These are phyloP conservation scores for Tricholoma bakamatsutake DNA, from an alignment of 768 basidiomycete genomes.

Conservation along the genomic window DNA sequence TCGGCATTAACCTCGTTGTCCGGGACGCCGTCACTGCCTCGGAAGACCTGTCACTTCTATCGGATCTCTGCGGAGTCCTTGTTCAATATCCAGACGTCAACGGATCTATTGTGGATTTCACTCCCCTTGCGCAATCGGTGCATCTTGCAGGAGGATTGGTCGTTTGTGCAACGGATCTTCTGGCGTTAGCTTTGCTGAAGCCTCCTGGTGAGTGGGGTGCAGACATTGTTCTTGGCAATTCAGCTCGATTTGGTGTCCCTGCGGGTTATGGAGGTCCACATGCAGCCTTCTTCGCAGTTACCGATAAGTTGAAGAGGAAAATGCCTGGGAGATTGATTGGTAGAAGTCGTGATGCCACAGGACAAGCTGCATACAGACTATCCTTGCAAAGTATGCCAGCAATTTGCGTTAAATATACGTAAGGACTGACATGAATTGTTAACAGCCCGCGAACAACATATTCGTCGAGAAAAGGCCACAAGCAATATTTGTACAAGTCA, in stretches of 20 bases:
- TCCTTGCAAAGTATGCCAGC: slow-evolving; percentile 84
- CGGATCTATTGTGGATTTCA: slow-evolving; percentile 75
- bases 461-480: slow-evolving; percentile 96
- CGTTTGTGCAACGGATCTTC: slow-evolving; percentile 84
- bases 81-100: slow-evolving; percentile 94
- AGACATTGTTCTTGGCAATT: slow-evolving; percentile 92
- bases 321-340: slow-evolving; percentile 99
- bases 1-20: slow-evolving; percentile 78
- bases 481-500: slow-evolving; percentile 98
- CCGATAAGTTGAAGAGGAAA: slow-evolving; percentile 88
- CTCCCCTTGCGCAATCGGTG: slow-evolving; percentile 53
- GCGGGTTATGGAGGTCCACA: slow-evolving; percentile 97
- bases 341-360: slow-evolving; percentile 76
- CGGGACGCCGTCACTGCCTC: slow-evolving; percentile 51
- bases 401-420: neutral
- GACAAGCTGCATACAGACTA: slow-evolving; percentile 84
- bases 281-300: slow-evolving; percentile 95
- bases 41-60: slow-evolving; percentile 44
- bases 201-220: slow-evolving; percentile 99
- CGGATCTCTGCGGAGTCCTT: slow-evolving; percentile 78
- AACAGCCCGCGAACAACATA: slow-evolving; percentile 91
- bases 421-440: neutral
- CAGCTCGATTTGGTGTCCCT: slow-evolving; percentile 95
- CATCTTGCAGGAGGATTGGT: slow-evolving; percentile 79
- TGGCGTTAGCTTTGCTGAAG: slow-evolving; percentile 88